Conservation (phyloP, 805 yeast genomes). For the Scheffersomyces amazonensis region DNA sequence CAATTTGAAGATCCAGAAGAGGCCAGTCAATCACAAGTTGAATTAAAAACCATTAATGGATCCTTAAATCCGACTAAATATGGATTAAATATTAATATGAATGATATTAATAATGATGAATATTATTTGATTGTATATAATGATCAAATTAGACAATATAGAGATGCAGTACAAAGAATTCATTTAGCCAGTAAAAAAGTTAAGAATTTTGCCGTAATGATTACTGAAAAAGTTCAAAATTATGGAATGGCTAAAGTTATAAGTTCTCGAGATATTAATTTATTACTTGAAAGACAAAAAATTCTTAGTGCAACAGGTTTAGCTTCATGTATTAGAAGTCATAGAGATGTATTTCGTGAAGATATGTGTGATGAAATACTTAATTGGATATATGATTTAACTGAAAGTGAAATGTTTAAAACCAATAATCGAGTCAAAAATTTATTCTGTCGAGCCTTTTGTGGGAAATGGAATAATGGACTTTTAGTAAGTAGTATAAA, state of each 20-base stretch:
- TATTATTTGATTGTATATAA: constrained; percentile 67
- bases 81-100: constrained; percentile 28
- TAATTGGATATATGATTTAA: constrained; percentile 60
- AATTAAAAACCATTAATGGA: constrained; percentile 26
- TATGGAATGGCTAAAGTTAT: constrained; percentile 71
- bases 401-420: constrained; percentile 51
- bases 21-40: constrained; percentile 19
- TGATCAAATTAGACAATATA: constrained; percentile 72
- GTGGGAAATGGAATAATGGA: constrained; percentile 63
- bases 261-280: constrained; percentile 49
- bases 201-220: constrained; percentile 67
- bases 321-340: constrained; percentile 60
- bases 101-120: constrained; percentile 39
- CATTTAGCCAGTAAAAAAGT: constrained; percentile 62
- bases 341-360: constrained; percentile 72
- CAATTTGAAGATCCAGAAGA: constrained; percentile 32
- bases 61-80: constrained; percentile 43
- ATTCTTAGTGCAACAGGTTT: constrained; percentile 61
- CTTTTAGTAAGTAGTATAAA: constrained; percentile 1
- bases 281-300: constrained; percentile 53
- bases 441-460: constrained; percentile 54
- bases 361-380: constrained; percentile 75
- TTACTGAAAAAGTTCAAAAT: constrained; percentile 57
- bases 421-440: constrained; percentile 47
- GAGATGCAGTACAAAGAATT: constrained; percentile 70